Base-by-base conservation (phyloP, 2,329 filamentous ascomycete genomes). In the Phialophora expanda region DNA sequence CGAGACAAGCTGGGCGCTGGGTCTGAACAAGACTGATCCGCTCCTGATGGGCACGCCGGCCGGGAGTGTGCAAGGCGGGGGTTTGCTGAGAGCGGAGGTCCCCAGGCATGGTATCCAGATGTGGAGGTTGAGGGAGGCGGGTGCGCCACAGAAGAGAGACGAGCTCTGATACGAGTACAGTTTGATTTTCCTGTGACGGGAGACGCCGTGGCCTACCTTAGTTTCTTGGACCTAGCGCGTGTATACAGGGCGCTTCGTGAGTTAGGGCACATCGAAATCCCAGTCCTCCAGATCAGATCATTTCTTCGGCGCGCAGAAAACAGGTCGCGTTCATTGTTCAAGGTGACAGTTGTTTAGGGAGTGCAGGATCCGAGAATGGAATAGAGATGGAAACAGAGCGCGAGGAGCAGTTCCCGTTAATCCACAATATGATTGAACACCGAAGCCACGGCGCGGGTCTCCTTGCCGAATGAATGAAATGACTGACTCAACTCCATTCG, bases 71-170 rank as follows among this genome's bases (percentile, higher is more conserved):
- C 70, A 72, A 66, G 77, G 81, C 1, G 74, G 75, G 51, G 66
- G 65, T 1, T 51, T 17, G 6, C 26, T 69, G 17, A 75, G 71
- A 17, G 81, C 82, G 0, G 74, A 76, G 59, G 80, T 86, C 5
- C 75, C 78, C 9, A 75, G 80, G 32, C 83, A 85, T 75, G 82
- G 81, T 0, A 80, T 82, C n/a, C 80, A 78, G n/a, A 76, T 85
- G 74, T 83, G 81, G 71, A 77, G 84, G 65, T 71, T 85, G 68
- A 76, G 82, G 58, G 56, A 64, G 20, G 46, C 50, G 6, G 62
- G 48, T 9, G 34, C 17, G 28, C 12, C 22, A 9, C 61, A 20
- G 32, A 69, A 67, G 62, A 58, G 65, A 34, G 67, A 69, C 53
- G 67, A 69, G 60, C 44, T 69, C 50, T 69, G 46, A 69, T 8